Evolutionary conservation across 305 asterid species (phyloP).

Genomic region (Rubia peregrina): DNA sequence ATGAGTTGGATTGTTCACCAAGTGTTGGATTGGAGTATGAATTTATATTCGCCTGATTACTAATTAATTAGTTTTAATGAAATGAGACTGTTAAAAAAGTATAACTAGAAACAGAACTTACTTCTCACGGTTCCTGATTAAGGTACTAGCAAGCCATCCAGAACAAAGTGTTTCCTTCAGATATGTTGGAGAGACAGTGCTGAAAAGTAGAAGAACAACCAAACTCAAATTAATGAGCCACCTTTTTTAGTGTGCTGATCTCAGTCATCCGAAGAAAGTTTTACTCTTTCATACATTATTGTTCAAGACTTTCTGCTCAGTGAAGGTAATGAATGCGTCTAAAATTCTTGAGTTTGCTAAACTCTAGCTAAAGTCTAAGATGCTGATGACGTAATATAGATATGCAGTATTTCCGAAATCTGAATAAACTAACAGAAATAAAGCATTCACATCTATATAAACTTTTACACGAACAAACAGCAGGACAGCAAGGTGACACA

Average conservation of each 20-base stretch:
- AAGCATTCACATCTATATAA: background rate
- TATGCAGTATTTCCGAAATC: background rate
- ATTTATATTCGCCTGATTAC: background rate
- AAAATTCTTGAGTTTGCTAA: background rate
- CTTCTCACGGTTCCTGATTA: slow-evolving; percentile 68
- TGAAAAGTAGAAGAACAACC: slow-evolving; percentile 38
- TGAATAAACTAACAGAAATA: background rate
- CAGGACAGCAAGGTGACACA: background rate
- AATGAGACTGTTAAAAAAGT: background rate
- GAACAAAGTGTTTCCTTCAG: slow-evolving; percentile 81
- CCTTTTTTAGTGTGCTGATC: background rate
- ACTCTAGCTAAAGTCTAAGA: background rate
- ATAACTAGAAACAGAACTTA: slow-evolving; percentile 26
- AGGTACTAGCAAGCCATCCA: slow-evolving; percentile 82
- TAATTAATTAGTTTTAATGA: background rate
- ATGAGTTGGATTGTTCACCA: too few species aligned
- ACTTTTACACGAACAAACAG: background rate
- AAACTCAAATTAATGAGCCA: slow-evolving; percentile 17
- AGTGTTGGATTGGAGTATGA: background rate
- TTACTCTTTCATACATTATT: background rate
- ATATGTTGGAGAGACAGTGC: slow-evolving; percentile 88
- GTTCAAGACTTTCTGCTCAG: background rate
- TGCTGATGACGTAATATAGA: background rate
- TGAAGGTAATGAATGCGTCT: background rate
- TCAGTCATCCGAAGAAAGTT: slow-evolving; percentile 9